phyloP scores from a whole-genome alignment of 2,329 filamentous ascomycete species.

The Verticillium zaregamsianum region DNA sequence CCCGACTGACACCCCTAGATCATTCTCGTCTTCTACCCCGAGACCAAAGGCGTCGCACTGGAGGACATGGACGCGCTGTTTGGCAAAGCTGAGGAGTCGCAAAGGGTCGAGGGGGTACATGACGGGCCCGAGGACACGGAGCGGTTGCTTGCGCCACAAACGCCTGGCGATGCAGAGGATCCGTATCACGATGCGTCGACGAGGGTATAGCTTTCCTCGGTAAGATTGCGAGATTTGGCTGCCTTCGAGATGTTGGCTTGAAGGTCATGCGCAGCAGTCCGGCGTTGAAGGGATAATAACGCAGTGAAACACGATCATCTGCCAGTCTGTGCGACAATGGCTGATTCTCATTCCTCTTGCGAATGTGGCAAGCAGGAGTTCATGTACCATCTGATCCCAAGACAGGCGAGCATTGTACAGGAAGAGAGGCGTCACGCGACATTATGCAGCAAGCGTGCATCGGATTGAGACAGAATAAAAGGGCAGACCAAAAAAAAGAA shows the following conservation, averaged over 20 bases:
- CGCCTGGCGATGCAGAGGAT: neutral
- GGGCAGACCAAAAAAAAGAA: neutral
- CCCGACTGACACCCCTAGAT: slow-evolving; percentile 19
- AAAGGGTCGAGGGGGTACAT: neutral
- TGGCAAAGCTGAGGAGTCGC: slow-evolving; percentile 9
- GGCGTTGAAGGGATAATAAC: neutral
- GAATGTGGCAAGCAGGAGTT: too few relatives aligned
- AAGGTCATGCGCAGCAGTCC: neutral
- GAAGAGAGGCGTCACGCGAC: neutral
- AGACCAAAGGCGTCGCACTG: slow-evolving; percentile 35
- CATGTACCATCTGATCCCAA: neutral
- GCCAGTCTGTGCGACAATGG: neutral
- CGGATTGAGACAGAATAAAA: neutral
- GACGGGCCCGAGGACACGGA: slow-evolving; percentile 2
- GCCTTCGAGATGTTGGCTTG: neutral
- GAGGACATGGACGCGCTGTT: slow-evolving; percentile 44
- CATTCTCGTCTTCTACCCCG: slow-evolving; percentile 37
- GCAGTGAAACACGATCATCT: neutral
- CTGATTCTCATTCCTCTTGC: neutral
- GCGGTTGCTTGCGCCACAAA: neutral
- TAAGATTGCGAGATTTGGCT: too few relatives aligned
- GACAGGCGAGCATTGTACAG: neutral
- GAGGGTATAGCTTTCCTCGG: neutral
- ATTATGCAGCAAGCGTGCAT: neutral
- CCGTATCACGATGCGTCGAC: neutral